A percentile compares a stretch with the other conserved stretches of the same genome.
phyloP scores from a whole-genome alignment of 352 stramenopile species.

The Phytophthora niederhauseri region DNA sequence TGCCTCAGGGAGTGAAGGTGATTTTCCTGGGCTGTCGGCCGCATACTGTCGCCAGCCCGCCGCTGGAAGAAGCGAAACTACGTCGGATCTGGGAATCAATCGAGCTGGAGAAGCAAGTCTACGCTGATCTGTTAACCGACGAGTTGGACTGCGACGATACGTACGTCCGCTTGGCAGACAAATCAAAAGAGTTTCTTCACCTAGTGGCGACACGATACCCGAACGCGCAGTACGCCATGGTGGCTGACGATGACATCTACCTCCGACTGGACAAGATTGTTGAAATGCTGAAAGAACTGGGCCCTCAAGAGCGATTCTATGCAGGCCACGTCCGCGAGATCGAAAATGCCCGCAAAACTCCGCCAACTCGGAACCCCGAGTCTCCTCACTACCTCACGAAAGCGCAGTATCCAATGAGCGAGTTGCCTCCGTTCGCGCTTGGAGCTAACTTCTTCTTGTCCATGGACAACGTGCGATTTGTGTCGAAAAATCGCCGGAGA shows the following conservation, averaged over 20 bases:
- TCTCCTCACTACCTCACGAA: constrained; percentile 34
- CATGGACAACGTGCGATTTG: constrained; percentile 44
- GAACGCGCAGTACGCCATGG: constrained; percentile 6
- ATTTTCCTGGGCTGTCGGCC: constrained; percentile 18
- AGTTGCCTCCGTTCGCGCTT: constrained; percentile 43
- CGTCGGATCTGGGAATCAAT: constrained; percentile 17
- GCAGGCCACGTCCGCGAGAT: constrained; percentile 2
- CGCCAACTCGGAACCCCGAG: constrained; percentile 22
- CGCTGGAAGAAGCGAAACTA: not conserved
- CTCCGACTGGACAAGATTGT: constrained; percentile 31
- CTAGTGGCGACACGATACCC: constrained; percentile 42
- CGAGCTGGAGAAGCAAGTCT: constrained; percentile 30
- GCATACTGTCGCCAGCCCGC: not conserved
- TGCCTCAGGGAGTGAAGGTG: constrained; percentile 13
- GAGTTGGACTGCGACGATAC: constrained; percentile 39
- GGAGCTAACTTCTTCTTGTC: constrained; percentile 51
- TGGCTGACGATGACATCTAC: constrained; percentile 58
- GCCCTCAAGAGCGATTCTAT: constrained; percentile 21
- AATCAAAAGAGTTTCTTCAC: constrained; percentile 39
- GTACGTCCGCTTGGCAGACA: constrained; percentile 36
- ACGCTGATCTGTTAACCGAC: constrained; percentile 41
- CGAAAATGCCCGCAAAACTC: constrained; percentile 7
- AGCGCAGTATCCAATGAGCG: constrained; percentile 30
- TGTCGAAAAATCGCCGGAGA: constrained; percentile 36
- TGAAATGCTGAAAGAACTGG: not conserved